Conservation (phyloP, 1,139 yeast genomes). For the Geotrichum cucujoidarum region DNA sequence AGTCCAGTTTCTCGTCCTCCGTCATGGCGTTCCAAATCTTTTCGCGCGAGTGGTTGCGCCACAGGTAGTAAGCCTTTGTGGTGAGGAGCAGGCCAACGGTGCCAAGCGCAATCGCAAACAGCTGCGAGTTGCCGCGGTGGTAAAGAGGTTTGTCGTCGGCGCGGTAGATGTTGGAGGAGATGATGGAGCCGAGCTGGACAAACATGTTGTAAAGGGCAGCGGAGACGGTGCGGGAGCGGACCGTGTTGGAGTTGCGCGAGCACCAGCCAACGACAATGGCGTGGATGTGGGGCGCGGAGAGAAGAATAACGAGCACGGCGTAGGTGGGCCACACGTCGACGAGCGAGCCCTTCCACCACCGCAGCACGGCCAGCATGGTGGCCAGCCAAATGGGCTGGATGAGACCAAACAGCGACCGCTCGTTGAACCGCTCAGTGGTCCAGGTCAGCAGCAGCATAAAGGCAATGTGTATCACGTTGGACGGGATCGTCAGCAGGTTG, state of each 20-base stretch:
- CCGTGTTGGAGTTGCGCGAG: constrained; percentile 54
- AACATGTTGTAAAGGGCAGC: constrained; percentile 56
- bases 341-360: constrained; percentile 51
- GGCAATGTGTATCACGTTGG: constrained; percentile 40
- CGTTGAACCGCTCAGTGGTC: constrained; percentile 41
- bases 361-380: constrained; percentile 40
- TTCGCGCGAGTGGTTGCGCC: constrained; percentile 45
- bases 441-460: constrained; percentile 41
- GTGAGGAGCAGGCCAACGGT: constrained; percentile 25
- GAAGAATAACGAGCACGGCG: constrained; percentile 43
- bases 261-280: constrained; percentile 57
- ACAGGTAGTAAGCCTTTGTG: constrained; percentile 40
- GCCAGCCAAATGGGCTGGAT: constrained; percentile 40
- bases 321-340: constrained; percentile 50
- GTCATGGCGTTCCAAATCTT: constrained; percentile 47
- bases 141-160: constrained; percentile 54
- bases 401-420: constrained; percentile 36
- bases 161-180: constrained; percentile 50
- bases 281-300: constrained; percentile 49
- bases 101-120: constrained; percentile 39
- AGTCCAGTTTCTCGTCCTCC: constrained; percentile 45
- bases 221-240: constrained; percentile 53
- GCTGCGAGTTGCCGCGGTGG: constrained; percentile 47
- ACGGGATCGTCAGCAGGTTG: constrained; percentile 52
- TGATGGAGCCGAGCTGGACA: constrained; percentile 51